Base-by-base conservation (phyloP, 139 green algal genomes). In the Chlamydomonas eustigma region DNA sequence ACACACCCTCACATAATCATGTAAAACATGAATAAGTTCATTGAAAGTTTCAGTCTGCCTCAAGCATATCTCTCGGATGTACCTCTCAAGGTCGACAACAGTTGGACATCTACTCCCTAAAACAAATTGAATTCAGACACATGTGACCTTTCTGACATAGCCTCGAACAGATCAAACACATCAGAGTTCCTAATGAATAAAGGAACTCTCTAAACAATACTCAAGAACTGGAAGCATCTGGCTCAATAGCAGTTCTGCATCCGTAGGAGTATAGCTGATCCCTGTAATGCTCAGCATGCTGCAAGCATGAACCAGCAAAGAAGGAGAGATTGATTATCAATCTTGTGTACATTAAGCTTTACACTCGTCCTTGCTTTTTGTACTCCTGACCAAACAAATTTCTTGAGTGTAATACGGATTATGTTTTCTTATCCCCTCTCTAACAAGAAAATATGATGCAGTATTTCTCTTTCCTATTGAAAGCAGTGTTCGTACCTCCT, bases 261-360 rank as follows among this genome's bases (percentile, higher is more conserved):
- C 84, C 84, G 44, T 76, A 76, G 3, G 34, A 39, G 18, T 85
- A 86, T n/a, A 91, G 78, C 79, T 89, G 81, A 68, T 83, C 32
- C 8, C 65, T 37, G 63, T 90, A 91, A 37, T 86, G 81, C 72
- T 91, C 86, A 6, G 86, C 86, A 25, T 88, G 81, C 79, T 58
- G 44, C 44, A 58, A 18, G 44, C 44, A 28, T 58, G 44, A 18
- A 28, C 12, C 18, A 18, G 44, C 44, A 58, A 58, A 18, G 12
- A 12, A 12, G 12, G 44, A 58, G 12, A 18, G 12, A 28, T 58
- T 18, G 44, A 58, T 18, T 28, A 58, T 58, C 44, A 18, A 18
- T 58, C 18, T 12, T 58, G 18, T 12, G 44, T 58, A 28, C 12
- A 18, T 58, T 18, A 58, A 58, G 44, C 12, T 58, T 58, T 58